Evolutionary conservation across 495 filamentous ascomycete genomes (phyloP).

Genomic region (Massariosphaeria phaeospora): DNA sequence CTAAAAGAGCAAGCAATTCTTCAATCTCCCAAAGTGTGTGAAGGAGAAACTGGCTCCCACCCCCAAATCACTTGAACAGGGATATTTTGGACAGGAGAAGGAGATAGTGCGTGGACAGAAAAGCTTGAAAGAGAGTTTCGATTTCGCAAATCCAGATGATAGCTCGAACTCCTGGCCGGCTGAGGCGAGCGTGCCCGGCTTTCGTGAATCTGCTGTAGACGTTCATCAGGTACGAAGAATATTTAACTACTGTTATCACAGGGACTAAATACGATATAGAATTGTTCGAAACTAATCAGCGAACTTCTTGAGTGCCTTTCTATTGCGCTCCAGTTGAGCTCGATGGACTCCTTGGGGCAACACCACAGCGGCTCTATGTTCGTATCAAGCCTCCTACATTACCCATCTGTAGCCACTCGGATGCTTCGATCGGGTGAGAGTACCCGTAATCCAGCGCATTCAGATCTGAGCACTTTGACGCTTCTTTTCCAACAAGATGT

Average conservation of each 20-base stretch:
- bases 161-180: not conserved
- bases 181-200: not conserved
- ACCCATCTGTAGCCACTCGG: not conserved
- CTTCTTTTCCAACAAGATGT: not conserved
- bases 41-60: not conserved
- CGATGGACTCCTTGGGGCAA: not conserved
- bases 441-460: not conserved
- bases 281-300: not conserved
- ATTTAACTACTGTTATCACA: not conserved
- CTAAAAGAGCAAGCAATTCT: not conserved
- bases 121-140: not conserved
- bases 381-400: not conserved
- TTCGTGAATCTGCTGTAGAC: not conserved
- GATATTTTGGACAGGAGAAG: not conserved
- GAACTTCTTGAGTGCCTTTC: not conserved
- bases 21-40: not conserved
- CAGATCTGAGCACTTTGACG: not conserved
- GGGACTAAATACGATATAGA: not conserved
- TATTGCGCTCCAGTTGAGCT: not conserved
- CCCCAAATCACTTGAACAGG: not conserved
- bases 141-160: not conserved
- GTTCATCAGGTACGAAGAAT: not conserved
- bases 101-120: too few species aligned
- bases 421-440: not conserved
- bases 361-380: not conserved